phyloP scores from a whole-genome alignment of 2,329 filamentous ascomycete species.

The Cucurbitaria berberidis region DNA sequence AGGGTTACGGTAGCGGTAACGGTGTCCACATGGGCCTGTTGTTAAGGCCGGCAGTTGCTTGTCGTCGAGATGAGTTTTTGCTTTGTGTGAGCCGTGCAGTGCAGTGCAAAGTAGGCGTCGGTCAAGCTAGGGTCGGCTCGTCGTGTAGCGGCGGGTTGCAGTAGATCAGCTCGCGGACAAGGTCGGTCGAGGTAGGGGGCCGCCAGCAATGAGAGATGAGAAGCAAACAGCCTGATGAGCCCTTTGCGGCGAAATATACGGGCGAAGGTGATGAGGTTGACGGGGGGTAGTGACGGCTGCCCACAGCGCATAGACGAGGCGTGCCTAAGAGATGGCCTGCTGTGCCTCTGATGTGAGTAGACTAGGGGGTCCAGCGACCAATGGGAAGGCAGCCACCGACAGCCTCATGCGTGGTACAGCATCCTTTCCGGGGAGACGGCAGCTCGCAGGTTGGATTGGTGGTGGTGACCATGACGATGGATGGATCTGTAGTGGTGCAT shows the following conservation, averaged over 20 bases:
- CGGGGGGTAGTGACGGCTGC: too few species aligned
- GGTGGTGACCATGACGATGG: constrained; percentile 23
- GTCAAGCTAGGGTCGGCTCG: constrained; percentile 26
- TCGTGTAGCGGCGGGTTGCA: constrained; percentile 13
- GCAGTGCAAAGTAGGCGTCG: constrained; percentile 24
- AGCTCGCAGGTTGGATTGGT: constrained; percentile 31
- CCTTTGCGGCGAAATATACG: neutral
- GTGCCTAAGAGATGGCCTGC: constrained; percentile 5
- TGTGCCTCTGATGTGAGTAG: constrained; percentile 19
- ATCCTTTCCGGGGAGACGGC: constrained; percentile 17
- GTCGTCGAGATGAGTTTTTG: neutral
- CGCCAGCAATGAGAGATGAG: constrained; percentile 1
- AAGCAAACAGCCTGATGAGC: neutral
- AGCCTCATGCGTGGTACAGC: constrained; percentile 29
- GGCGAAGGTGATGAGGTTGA: constrained; percentile 5
- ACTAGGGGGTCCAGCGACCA: constrained; percentile 33
- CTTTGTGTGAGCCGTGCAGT: constrained; percentile 15
- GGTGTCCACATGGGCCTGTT: neutral
- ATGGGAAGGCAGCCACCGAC: constrained; percentile 27
- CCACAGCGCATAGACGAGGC: constrained; percentile 22
- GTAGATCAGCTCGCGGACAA: constrained; percentile 26
- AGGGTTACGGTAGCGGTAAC: constrained; percentile 6
- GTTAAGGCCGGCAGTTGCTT: neutral
- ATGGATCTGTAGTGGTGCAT: constrained; percentile 26
- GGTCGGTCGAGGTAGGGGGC: constrained; percentile 26